Conservation (phyloP, 1,284 basidiomycete species). For the Coniferiporia weirii region DNA sequence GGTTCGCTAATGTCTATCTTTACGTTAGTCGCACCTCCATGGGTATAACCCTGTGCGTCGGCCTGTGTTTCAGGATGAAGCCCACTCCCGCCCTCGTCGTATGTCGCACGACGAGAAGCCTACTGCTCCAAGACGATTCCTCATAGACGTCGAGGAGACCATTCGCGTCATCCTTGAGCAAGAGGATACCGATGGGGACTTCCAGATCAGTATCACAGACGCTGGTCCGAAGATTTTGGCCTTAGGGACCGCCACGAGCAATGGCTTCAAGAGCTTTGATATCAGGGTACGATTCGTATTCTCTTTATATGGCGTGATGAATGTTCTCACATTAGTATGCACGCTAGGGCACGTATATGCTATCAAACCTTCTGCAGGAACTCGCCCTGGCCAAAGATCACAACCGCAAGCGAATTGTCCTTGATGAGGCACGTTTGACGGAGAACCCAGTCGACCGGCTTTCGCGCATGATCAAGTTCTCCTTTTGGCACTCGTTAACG, state of each 20-base stretch:
- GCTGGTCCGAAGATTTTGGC: slow-evolving; percentile 96
- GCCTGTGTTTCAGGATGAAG: slow-evolving; percentile 71
- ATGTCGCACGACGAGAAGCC: slow-evolving; percentile 85
- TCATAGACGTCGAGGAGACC: slow-evolving; percentile 99
- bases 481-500: slow-evolving; percentile 97
- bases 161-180: slow-evolving; percentile 95
- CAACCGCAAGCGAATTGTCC: slow-evolving; percentile 90
- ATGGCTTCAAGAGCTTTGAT: slow-evolving; percentile 97
- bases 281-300: slow-evolving; percentile 67
- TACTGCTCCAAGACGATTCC: slow-evolving; percentile 77
- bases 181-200: slow-evolving; percentile 96
- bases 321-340: slow-evolving; percentile 3
- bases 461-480: slow-evolving; percentile 96
- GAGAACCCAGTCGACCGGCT: slow-evolving; percentile 97
- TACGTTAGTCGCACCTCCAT: slow-evolving; percentile 50
- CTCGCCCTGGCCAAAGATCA: slow-evolving; percentile 96
- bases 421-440: slow-evolving; percentile 93
- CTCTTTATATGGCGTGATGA: background rate
- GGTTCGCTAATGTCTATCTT: background rate
- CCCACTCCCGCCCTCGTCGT: slow-evolving; percentile 63
- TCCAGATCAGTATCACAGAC: slow-evolving; percentile 95
- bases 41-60: slow-evolving; percentile 51
- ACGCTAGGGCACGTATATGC: slow-evolving; percentile 92
- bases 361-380: slow-evolving; percentile 98
- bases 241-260: slow-evolving; percentile 93